Evolutionary conservation across 129 eudicot species (phyloP), one percentile per base, ranked within the genome.

Genomic region (Artemisia annua): DNA sequence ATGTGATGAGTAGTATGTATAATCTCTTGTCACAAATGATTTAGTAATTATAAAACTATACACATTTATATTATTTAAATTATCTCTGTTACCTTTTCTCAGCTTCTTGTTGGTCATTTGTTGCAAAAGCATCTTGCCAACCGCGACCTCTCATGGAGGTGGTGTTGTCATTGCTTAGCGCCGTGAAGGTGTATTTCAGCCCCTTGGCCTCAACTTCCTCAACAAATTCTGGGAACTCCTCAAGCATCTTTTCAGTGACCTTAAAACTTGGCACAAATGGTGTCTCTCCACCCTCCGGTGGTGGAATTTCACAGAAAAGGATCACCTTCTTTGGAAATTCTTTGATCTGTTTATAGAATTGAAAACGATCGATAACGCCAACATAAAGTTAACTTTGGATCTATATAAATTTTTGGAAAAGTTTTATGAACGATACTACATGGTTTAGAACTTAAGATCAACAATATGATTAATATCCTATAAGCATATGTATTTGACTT

Each of bases 231-330:
- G 96, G 96, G 78, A 86, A 89, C 78, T 89, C 96, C 69, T 86
- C 92, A 5, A 84, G 4, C 96, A 89, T 87, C 39, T 86, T 63
- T 51, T 89, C 92, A 0, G 96, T 77, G 18, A 89, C 92, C 61
- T 81, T 79, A 62, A 86, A 86, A 48, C 96, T 89, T 1, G 96
- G 96, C 35, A 89, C 96, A 50, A 89, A 86, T 10, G 96, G 96
- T 15, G 96, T 89, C 80, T 89, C 92, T 56, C 96, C 96, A 3
- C 96, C 96, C 58, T 82, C 90, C 0, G 89, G 88, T 24, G 96
- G 92, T 0, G 92, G 92, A 11, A 86, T 20, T 18, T 89, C 92
- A 52, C 96, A 89, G 73, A 75, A 89, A 28, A 89, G 84, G 74
- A 87, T 86, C 61, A 89, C 85, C 55, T 82, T 82, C 65, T 85